Conservation (phyloP, 805 yeast species). For the Saturnispora mendoncae region DNA sequence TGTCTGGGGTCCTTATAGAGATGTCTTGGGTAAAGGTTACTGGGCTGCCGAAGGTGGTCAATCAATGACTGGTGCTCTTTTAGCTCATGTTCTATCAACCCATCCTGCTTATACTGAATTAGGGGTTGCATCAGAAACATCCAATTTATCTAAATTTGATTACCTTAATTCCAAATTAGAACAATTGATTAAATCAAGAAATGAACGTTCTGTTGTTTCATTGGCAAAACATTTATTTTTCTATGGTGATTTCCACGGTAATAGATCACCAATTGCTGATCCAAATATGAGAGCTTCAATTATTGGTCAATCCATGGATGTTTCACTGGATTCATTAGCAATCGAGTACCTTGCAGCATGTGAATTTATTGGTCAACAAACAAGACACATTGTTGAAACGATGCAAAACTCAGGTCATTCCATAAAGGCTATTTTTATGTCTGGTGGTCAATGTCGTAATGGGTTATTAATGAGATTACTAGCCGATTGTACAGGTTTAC, state of each 20-base stretch:
- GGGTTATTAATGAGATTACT: constrained; percentile 78
- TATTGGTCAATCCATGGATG: constrained; percentile 89
- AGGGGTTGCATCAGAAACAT: constrained; percentile 54
- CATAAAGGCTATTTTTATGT: constrained; percentile 70
- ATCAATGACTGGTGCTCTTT: constrained; percentile 89
- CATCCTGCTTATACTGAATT: constrained; percentile 84
- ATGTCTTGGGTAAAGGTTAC: constrained; percentile 77
- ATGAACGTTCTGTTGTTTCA: constrained; percentile 64
- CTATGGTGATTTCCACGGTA: constrained; percentile 96
- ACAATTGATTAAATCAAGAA: constrained; percentile 45
- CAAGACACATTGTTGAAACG: constrained; percentile 85
- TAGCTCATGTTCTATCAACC: constrained; percentile 77
- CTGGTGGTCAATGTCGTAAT: constrained; percentile 96
- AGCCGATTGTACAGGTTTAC: constrained; percentile 89
- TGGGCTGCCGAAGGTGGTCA: constrained; percentile 99
- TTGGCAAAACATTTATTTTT: constrained; percentile 80
- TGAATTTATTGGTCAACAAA: constrained; percentile 96
- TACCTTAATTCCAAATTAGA: constrained; percentile 71
- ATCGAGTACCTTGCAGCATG: constrained; percentile 85
- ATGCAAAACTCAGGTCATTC: constrained; percentile 76
- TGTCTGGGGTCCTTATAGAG: constrained; percentile 98
- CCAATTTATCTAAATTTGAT: constrained; percentile 71
- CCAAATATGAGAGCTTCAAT: constrained; percentile 87
- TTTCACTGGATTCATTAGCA: constrained; percentile 76
- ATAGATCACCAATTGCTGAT: constrained; percentile 96